Evolutionary conservation across 176 grass and related monocot genomes (phyloP), one percentile per base, ranked within the genome.

Genomic region (Juncus effusus): DNA sequence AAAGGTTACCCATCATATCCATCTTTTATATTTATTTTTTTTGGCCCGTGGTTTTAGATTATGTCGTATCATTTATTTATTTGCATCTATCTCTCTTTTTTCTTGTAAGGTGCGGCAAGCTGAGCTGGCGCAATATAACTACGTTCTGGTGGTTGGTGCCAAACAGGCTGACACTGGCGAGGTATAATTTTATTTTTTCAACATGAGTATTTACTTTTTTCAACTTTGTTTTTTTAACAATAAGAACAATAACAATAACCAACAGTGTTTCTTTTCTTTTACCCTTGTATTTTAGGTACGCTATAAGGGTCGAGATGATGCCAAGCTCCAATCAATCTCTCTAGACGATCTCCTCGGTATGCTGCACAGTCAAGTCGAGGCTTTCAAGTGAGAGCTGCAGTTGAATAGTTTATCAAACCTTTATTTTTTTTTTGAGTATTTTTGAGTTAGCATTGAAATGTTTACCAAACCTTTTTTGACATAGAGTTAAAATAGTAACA

Each of bases 71-170:
- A 79, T 54, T 50, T 72, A 38, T 4, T 45, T 45, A 4, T 4
- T 4, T 45, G 3, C 7, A 4, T 45, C 7, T 45, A 7, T 77
- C 56, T 44, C 4, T 13, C 5, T 28, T 36, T 61, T 67, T 79
- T 44, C 15, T 56, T 13, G 42, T 78, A 7, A 99, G 94, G 88
- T 99, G 6, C 74, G 88, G 39, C 88, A 99, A 54, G 94, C 94
- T 66, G 88, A 99, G 36, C 19, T 89, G 66, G 72, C 88, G 10
- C 94, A 99, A 72, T 99, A 86, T 80, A 99, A 99, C 62, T 99
- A 89, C 71, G 92, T 89, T 79, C 79, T 99, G 56, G 94, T 99
- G 2, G 94, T 99, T 41, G 94, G 94, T 5, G 85, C 78, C 44
- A 81, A 99, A 75, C 88, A 99, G 78, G 83, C 72, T 63, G 80